A percentile compares a stretch with the other conserved stretches of the same genome.
These are phyloP conservation scores for Astraeus odoratus DNA, from an alignment of 768 basidiomycete species.

Conservation along the genomic window DNA sequence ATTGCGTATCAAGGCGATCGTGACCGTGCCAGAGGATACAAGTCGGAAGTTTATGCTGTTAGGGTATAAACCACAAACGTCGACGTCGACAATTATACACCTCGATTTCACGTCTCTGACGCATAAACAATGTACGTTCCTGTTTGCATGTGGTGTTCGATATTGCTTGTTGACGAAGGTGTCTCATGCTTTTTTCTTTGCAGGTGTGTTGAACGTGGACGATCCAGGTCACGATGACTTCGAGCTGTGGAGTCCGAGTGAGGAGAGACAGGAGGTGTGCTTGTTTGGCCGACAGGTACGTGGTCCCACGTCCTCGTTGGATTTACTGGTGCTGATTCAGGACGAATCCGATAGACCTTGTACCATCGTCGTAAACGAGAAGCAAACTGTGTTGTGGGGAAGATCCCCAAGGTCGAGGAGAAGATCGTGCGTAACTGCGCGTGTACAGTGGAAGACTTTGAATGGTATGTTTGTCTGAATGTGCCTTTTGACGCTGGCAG, in stretches of 20 bases:
- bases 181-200: neutral
- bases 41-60: conserved; percentile 87
- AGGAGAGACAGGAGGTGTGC: conserved; percentile 81
- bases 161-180: no score
- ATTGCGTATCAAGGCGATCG: conserved; percentile 67
- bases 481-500: neutral
- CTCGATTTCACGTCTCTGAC: conserved; percentile 85
- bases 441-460: conserved; percentile 76
- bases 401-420: conserved; percentile 45
- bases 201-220: conserved; percentile 64
- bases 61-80: conserved; percentile 47
- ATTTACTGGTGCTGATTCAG: conserved; percentile 1
- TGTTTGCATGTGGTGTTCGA: no score
- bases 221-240: conserved; percentile 87
- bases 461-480: conserved; percentile 61
- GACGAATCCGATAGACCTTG: conserved; percentile 48
- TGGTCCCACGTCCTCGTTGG: neutral
- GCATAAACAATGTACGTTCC: conserved; percentile 65
- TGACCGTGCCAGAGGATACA: conserved; percentile 86
- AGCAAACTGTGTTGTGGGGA: conserved; percentile 78
- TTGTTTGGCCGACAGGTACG: conserved; percentile 85
- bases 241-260: conserved; percentile 93
- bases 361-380: conserved; percentile 85
- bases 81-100: conserved; percentile 56
- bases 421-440: conserved; percentile 62